Evolutionary conservation across 2,329 filamentous ascomycete genomes (phyloP).

Genomic region (Aspergillus neoniger): DNA sequence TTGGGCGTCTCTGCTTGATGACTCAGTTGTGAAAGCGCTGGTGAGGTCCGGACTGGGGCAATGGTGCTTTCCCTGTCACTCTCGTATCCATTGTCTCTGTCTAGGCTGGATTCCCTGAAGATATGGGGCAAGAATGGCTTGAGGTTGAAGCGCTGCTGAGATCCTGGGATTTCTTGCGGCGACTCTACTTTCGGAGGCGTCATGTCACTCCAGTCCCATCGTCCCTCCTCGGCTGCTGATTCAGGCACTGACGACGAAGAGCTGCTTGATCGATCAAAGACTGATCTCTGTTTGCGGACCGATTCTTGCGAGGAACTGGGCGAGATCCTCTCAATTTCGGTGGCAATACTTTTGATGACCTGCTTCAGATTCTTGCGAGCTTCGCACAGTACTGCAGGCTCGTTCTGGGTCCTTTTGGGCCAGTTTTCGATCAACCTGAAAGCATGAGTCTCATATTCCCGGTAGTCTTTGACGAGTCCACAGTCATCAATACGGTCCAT

Average conservation of each 20-base stretch:
- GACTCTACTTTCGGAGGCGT: conserved; percentile 36
- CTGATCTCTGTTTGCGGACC: conserved; percentile 42
- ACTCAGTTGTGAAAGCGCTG: conserved; percentile 34
- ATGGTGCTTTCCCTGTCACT: conserved; percentile 34
- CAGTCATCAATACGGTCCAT: conserved; percentile 41
- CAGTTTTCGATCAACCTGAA: conserved; percentile 43
- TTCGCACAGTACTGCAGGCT: conserved; percentile 34
- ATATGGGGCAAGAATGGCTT: conserved; percentile 38
- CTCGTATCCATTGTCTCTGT: conserved; percentile 37
- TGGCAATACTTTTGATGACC: conserved; percentile 39
- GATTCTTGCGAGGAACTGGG: conserved; percentile 46
- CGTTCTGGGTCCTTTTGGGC: conserved; percentile 34
- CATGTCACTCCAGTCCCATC: conserved; percentile 34
- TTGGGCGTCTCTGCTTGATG: conserved; percentile 33
- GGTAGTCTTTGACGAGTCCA: conserved; percentile 49
- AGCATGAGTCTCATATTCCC: conserved; percentile 51
- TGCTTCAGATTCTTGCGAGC: conserved; percentile 39
- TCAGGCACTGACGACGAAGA: conserved; percentile 47
- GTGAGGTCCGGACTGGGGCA: conserved; percentile 27
- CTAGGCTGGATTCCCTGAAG: conserved; percentile 30
- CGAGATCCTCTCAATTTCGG: conserved; percentile 46
- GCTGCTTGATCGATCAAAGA: conserved; percentile 51
- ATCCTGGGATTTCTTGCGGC: conserved; percentile 32
- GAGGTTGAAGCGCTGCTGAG: conserved; percentile 30
- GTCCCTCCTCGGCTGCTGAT: conserved; percentile 43